Base-by-base conservation (phyloP, 2,329 filamentous ascomycete species). In the Nothophoma quercina region DNA sequence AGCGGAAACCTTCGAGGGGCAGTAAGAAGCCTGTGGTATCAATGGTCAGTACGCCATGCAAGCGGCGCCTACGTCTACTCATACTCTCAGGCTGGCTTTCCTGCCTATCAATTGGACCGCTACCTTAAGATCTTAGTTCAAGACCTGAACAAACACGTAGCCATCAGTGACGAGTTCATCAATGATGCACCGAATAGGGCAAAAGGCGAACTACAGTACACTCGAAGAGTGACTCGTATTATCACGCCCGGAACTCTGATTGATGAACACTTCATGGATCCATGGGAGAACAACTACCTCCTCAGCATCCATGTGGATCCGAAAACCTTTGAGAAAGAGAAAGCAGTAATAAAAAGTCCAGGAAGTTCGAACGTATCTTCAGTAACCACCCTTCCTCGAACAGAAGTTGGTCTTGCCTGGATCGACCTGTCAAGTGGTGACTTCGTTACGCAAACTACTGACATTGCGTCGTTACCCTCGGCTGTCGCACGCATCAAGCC, bases 251-350 rank as follows among this genome's bases (percentile, higher is more conserved):
- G 95, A 16, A 99, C 95, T 1, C 80, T 99, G 46, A 96, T 99
- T 61, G 95, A 99, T 74, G 95, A 99, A 76, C 93, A 92, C 65
- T 99, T 98, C 73, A 92, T 99, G 81, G 91, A 98, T 70, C 91
- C 92, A 1, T 93, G 90, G 70, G 87, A 90, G 65, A 97, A 95
- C 75, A 98, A 97, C 71, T 99, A 93, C 72, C 82, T 98, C 26
- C 84, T 98, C 71, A 88, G 90, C 29, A 83, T 98, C 39, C 85
- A 96, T 68, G 72, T 89, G 22, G 75, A 81, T 13, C 64, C 68
- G n/a, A 49, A 69, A 18, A 56, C 51, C 4, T 55, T 65, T 18
- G 63, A 57, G 13, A 58, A 65, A 18, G 67, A 62, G 34, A 63
- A 55, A 7, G 56, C 64, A 19, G 51, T 65, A 16, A 64, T 63